These are phyloP conservation scores for Crithidia bombi DNA, from an alignment of 208 protist species.

Conservation along the genomic window DNA sequence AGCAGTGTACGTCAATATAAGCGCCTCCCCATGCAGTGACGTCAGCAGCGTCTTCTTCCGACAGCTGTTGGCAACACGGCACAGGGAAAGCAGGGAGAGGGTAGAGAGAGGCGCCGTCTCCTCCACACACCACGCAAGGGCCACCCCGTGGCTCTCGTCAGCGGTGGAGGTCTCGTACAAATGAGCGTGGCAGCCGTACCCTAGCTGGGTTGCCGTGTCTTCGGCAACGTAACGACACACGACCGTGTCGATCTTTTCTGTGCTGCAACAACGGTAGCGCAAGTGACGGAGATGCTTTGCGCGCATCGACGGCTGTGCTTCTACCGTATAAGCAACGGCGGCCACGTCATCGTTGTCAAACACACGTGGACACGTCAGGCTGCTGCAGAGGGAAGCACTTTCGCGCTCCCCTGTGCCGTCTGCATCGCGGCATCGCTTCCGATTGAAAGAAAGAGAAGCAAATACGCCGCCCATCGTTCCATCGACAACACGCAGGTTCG, in stretches of 20 bases:
- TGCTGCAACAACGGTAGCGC: conserved; percentile 13
- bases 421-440: conserved; percentile 4
- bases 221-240: conserved; percentile 50
- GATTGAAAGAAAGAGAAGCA: background rate
- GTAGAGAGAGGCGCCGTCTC: conserved; percentile 25
- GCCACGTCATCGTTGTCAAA: background rate
- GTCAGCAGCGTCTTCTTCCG: conserved; percentile 65
- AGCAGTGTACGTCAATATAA: conserved; percentile 58
- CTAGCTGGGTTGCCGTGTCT: conserved; percentile 37
- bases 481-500: background rate
- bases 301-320: background rate
- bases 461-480: conserved; percentile 1
- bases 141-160: conserved; percentile 60
- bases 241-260: conserved; percentile 8
- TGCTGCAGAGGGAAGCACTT: background rate
- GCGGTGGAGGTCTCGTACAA: conserved; percentile 54
- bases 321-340: background rate
- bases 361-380: background rate
- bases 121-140: conserved; percentile 63
- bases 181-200: conserved; percentile 81
- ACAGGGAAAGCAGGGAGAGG: conserved; percentile 56
- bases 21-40: conserved; percentile 8
- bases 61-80: conserved; percentile 81
- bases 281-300: conserved; percentile 21
- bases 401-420: background rate